Evolutionary conservation across 75 land plant genomes (phyloP).

Genomic region (Sequoia sempervirens): DNA sequence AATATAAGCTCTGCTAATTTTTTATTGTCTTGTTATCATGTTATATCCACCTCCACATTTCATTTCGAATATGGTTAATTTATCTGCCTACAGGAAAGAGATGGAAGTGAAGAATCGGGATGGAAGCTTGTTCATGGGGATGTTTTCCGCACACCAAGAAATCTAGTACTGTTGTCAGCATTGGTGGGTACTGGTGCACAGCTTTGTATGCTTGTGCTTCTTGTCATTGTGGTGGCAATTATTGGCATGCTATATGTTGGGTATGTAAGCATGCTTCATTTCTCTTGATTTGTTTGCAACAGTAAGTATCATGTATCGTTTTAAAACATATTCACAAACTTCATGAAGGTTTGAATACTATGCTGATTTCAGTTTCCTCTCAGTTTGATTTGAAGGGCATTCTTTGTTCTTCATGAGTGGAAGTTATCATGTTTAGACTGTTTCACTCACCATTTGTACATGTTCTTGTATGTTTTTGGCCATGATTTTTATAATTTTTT

Average conservation of each 20-base stretch:
- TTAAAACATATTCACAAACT: not conserved
- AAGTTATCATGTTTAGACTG: not conserved
- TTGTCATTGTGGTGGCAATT: slow-evolving; percentile 32
- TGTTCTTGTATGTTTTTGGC: not conserved
- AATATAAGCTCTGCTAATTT: slow-evolving; percentile 6
- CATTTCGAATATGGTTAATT: not conserved
- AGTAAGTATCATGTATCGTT: not conserved
- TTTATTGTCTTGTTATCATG: not conserved
- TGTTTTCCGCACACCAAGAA: slow-evolving; percentile 27
- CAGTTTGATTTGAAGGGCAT: not conserved
- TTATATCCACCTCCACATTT: not conserved
- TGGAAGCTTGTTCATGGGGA: slow-evolving; percentile 46
- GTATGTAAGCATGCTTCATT: slow-evolving; percentile 11
- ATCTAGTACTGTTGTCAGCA: slow-evolving; percentile 27
- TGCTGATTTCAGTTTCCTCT: not conserved
- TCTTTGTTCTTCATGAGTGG: not conserved
- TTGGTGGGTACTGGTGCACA: slow-evolving; percentile 37
- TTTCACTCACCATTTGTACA: not conserved
- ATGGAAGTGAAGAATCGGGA: slow-evolving; percentile 35
- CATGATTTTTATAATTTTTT: not conserved
- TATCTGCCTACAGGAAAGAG: slow-evolving; percentile 23
- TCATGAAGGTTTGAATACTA: not conserved
- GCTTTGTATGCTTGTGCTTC: slow-evolving; percentile 24
- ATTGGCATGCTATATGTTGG: slow-evolving; percentile 39
- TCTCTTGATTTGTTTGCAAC: not conserved